These are phyloP conservation scores for Wickerhamomyces canadensis DNA, from an alignment of 805 yeast species.

Conservation along the genomic window DNA sequence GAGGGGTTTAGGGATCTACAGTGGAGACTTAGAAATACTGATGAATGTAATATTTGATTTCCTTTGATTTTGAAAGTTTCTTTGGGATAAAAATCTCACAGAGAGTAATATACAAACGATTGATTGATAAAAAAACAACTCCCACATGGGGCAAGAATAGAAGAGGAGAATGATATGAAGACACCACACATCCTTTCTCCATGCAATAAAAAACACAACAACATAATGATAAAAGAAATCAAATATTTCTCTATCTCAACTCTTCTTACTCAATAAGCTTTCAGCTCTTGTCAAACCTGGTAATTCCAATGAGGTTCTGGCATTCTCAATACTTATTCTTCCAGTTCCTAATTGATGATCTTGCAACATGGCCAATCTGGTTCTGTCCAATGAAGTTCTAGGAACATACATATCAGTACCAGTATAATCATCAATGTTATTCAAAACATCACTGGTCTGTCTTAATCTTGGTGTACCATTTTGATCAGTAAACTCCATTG, in stretches of 20 bases:
- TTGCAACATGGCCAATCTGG: conserved; percentile 31
- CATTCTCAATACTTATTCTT: conserved; percentile 33
- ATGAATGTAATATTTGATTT: no score
- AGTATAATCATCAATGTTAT: conserved; percentile 2
- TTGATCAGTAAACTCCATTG: conserved; percentile 24
- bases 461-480: conserved; percentile 26
- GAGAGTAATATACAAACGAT: no score
- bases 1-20: no score
- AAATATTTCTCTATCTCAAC: background rate
- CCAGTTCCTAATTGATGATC: conserved; percentile 32
- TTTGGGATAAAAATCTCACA: no score
- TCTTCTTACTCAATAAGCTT: conserved; percentile 23
- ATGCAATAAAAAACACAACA: no score
- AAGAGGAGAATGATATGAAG: no score
- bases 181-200: no score
- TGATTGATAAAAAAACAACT: no score
- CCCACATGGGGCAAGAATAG: no score
- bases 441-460: conserved; percentile 2
- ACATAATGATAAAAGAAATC: no score
- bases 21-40: no score
- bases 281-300: conserved; percentile 37
- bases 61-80: no score
- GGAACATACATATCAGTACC: conserved; percentile 11
- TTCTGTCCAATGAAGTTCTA: conserved; percentile 33
- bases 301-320: conserved; percentile 34